These are phyloP conservation scores for Calonectria naviculata DNA, from an alignment of 2,329 filamentous ascomycete species.

Conservation along the genomic window DNA sequence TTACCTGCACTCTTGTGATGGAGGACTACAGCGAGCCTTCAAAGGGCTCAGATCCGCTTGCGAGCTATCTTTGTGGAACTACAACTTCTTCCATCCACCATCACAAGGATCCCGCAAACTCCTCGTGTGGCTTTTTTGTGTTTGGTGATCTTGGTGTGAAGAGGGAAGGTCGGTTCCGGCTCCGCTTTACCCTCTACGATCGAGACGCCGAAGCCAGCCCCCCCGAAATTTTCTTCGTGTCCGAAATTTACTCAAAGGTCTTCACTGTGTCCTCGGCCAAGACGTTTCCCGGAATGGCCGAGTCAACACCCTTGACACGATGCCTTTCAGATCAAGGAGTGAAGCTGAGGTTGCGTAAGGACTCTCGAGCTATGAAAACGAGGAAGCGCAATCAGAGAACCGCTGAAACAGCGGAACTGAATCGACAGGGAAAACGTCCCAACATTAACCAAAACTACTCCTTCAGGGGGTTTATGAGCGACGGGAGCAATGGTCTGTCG, in stretches of 20 bases:
- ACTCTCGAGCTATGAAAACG: conserved; percentile 71
- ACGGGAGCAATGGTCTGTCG: conserved; percentile 5
- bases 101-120: conserved; percentile 81
- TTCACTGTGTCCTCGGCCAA: conserved; percentile 77
- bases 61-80: conserved; percentile 74
- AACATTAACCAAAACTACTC: conserved; percentile 32
- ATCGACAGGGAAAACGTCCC: conserved; percentile 33
- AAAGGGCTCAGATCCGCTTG: conserved; percentile 41
- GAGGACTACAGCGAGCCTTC: conserved; percentile 55
- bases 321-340: conserved; percentile 91
- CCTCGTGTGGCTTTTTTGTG: conserved; percentile 89
- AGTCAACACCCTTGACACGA: conserved; percentile 84
- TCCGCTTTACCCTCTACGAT: conserved; percentile 80
- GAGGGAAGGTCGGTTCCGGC: conserved; percentile 75
- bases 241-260: conserved; percentile 60
- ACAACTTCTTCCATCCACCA: conserved; percentile 85
- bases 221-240: conserved; percentile 34
- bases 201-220: conserved; percentile 43
- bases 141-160: conserved; percentile 89
- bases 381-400: conserved; percentile 55
- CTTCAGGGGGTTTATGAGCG: conserved; percentile 24
- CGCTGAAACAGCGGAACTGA: conserved; percentile 30
- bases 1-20: conserved; percentile 56
- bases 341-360: conserved; percentile 83
- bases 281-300: conserved; percentile 81